A percentile compares a stretch with the other conserved stretches of the same genome.
Evolutionary conservation across 192 early-diverging fungal genomes (phyloP).

Genomic region (Mortierella hygrophila): DNA sequence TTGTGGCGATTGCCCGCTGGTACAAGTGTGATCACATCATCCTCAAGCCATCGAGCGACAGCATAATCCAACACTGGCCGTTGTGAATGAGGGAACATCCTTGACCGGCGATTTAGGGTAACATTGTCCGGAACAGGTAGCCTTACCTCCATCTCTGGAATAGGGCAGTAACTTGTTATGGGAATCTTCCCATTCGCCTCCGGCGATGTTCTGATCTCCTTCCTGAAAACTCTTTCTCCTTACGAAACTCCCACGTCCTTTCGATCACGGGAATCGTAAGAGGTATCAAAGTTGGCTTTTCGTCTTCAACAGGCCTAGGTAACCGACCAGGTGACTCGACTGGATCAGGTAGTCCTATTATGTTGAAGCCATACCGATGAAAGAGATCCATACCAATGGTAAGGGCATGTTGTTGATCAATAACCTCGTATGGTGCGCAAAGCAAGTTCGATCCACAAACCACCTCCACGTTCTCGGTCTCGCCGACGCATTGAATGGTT

Average conservation of each 20-base stretch:
- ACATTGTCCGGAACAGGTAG: not conserved
- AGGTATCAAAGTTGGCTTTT: slow-evolving; percentile 3
- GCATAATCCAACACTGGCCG: not conserved
- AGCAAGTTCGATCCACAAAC: slow-evolving; percentile 24
- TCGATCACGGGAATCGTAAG: not conserved
- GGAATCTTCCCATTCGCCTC: slow-evolving; percentile 1
- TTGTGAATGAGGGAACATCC: slow-evolving; percentile 1
- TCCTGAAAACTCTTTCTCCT: not conserved
- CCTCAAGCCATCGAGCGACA: not conserved
- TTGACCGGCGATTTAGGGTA: not conserved
- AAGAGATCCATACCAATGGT: slow-evolving; percentile 17
- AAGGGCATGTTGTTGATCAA: slow-evolving; percentile 14
- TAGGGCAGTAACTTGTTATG: not conserved
- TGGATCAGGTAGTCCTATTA: slow-evolving; percentile 6
- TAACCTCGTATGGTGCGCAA: slow-evolving; percentile 22
- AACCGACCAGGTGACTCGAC: not conserved
- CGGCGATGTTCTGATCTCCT: not conserved
- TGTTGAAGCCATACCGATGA: slow-evolving; percentile 18
- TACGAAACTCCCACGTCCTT: not conserved
- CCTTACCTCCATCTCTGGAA: not conserved
- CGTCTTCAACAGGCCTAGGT: not conserved
- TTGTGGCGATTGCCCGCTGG: not conserved
- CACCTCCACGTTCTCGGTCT: slow-evolving; percentile 20
- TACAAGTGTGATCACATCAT: slow-evolving; percentile 12
- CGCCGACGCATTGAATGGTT: not conserved